Conservation (phyloP, 768 basidiomycete species). For the Calocybe cyanea region DNA sequence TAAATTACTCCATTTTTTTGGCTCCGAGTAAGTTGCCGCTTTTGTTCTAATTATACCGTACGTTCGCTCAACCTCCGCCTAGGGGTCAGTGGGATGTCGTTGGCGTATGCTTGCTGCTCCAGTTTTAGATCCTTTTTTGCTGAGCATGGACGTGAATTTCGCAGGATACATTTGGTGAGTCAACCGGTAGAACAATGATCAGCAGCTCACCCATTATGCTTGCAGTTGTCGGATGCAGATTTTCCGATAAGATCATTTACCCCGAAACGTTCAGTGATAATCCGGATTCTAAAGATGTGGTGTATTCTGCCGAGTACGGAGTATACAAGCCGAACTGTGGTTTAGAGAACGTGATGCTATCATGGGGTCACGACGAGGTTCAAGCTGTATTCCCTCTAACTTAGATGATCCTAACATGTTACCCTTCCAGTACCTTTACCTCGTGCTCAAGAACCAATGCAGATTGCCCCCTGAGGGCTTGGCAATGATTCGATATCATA, state of each 20-base stretch:
- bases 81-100: slow-evolving; percentile 92
- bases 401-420: background rate
- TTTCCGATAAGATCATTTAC: slow-evolving; percentile 80
- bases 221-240: slow-evolving; percentile 75
- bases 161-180: slow-evolving; percentile 40
- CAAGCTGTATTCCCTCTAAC: slow-evolving; percentile 6
- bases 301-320: slow-evolving; percentile 69
- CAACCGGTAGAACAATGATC: background rate
- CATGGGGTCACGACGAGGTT: slow-evolving; percentile 91
- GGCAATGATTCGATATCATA: slow-evolving; percentile 91
- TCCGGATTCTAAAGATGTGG: slow-evolving; percentile 58
- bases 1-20: slow-evolving; percentile 79
- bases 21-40: slow-evolving; percentile 40
- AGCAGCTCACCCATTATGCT: background rate
- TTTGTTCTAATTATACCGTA: background rate
- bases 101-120: slow-evolving; percentile 40
- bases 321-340: slow-evolving; percentile 78
- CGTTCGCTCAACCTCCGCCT: background rate
- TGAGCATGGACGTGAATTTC: background rate
- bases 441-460: slow-evolving; percentile 78
- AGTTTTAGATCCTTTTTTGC: background rate
- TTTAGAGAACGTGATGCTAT: slow-evolving; percentile 82
- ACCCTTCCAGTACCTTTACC: slow-evolving; percentile 63
- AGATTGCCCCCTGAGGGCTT: slow-evolving; percentile 74
- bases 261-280: slow-evolving; percentile 71